Conservation (phyloP, 202 grass and related monocot genomes). For the Cymbopogon flexuosus region DNA sequence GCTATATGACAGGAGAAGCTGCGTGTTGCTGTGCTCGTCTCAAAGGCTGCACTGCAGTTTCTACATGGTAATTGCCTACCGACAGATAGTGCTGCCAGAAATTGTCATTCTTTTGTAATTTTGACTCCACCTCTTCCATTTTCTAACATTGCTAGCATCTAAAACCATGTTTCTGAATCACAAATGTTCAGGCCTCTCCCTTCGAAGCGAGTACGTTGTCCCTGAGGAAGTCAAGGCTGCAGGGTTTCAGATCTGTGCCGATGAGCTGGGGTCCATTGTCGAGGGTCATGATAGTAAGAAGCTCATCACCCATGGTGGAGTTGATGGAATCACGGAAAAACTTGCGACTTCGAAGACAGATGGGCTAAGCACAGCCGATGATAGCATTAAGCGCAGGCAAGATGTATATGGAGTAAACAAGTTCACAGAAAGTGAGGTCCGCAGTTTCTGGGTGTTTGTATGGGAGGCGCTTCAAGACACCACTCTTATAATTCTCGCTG, state of each 20-base stretch:
- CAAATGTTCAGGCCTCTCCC: conserved; percentile 55
- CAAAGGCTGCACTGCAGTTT: conserved; percentile 94
- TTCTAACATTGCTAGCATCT: background rate
- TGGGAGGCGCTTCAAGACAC: conserved; percentile 95
- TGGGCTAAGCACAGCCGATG: conserved; percentile 54
- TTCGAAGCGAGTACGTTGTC: conserved; percentile 63
- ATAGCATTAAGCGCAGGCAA: conserved; percentile 59
- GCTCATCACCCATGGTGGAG: conserved; percentile 52
- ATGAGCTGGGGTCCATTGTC: conserved; percentile 77
- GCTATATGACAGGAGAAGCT: conserved; percentile 71
- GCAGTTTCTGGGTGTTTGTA: conserved; percentile 89
- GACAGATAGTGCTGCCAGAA: background rate
- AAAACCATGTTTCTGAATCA: conserved; percentile 17
- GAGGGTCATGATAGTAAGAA: conserved; percentile 86
- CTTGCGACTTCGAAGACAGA: conserved; percentile 50
- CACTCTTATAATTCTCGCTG: conserved; percentile 79
- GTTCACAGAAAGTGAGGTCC: conserved; percentile 69
- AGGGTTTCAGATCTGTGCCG: conserved; percentile 75
- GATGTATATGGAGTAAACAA: conserved; percentile 79
- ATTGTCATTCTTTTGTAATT: background rate
- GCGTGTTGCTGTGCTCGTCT: conserved; percentile 83
- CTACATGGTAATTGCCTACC: conserved; percentile 57
- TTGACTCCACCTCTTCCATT: background rate
- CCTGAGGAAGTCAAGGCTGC: conserved; percentile 67
- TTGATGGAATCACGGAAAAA: conserved; percentile 62